These are phyloP conservation scores for Aspergillus leporis DNA, from an alignment of 495 filamentous ascomycete species.

Conservation along the genomic window DNA sequence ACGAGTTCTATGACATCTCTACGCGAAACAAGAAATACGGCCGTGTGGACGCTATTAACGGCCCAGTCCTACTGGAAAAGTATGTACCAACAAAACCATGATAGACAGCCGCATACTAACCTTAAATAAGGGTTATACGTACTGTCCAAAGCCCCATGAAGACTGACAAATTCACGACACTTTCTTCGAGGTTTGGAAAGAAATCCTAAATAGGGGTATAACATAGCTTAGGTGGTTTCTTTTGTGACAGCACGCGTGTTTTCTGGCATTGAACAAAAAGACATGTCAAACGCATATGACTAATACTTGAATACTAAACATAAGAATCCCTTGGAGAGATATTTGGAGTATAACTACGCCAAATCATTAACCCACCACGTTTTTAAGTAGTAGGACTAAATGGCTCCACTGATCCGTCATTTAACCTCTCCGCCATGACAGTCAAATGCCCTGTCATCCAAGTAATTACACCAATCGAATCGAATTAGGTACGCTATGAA, in stretches of 20 bases:
- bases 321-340: not conserved
- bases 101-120: slow-evolving; percentile 37
- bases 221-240: not conserved
- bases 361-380: not conserved
- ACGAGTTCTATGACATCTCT: slow-evolving; percentile 91
- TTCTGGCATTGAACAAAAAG: not conserved
- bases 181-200: slow-evolving; percentile 72
- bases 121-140: slow-evolving; percentile 58
- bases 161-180: slow-evolving; percentile 63
- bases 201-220: slow-evolving; percentile 35
- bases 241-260: not conserved
- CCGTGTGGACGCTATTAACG: slow-evolving; percentile 85
- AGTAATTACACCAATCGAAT: not conserved
- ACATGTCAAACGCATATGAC: not conserved
- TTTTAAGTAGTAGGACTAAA: not conserved
- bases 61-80: slow-evolving; percentile 87
- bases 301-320: not conserved
- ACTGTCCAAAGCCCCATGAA: slow-evolving; percentile 59
- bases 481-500: not conserved
- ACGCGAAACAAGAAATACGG: slow-evolving; percentile 89
- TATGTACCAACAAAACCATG: slow-evolving; percentile 34
- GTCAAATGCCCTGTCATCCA: not conserved
- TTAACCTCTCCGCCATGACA: not conserved
- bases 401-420: not conserved
- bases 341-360: not conserved